Base-by-base conservation (phyloP, 495 filamentous ascomycete species). In the Hamigera avellanea region DNA sequence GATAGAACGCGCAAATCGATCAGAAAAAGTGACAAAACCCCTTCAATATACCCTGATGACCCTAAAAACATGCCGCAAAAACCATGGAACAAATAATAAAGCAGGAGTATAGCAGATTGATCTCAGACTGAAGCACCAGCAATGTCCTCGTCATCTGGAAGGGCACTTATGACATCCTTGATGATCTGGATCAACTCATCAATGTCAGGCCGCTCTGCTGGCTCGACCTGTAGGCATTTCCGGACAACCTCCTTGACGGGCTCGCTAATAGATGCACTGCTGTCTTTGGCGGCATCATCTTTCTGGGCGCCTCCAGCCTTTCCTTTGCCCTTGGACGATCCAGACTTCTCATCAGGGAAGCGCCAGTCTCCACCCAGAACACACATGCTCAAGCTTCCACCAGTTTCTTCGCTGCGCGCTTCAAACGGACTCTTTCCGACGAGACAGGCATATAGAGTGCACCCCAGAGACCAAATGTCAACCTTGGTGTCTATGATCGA, bases 371-470 rank as follows among this genome's bases (percentile, higher is more conserved):
- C 87, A 40, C 83, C 82, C 1, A 94, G 62, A 8, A 95, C 83
- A 54, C 87, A 95, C 48, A 95, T 81, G 51, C 82, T 89, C 40
- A 98, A 61, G 48, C 80, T 88, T 14, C 91, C 91, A 38, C 91
- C 91, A 1, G 89, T 95, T 66, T 98, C 93, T 53, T 98, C 91
- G 40, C 76, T 83, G 28, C 88, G 80, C 44, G 87, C 83, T 65
- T 98, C 91, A 50, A 98, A 98, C 8, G 91, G 91, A 29, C 83
- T 91, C 56, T 96, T 95, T 17, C 91, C 91, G 35, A 94, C 84
- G 14, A 98, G 62, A 44, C 93, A 95, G 14, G 93, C 89, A 62
- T 93, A 98, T 25, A 98, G 67, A 0, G 93, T 96, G 62, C 89
- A 95, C 18, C 91, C 91, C 14, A 98, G 66, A 2, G 85, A 93